phyloP scores from a whole-genome alignment of 2,329 filamentous ascomycete genomes.

The Dactylellina cionopaga region DNA sequence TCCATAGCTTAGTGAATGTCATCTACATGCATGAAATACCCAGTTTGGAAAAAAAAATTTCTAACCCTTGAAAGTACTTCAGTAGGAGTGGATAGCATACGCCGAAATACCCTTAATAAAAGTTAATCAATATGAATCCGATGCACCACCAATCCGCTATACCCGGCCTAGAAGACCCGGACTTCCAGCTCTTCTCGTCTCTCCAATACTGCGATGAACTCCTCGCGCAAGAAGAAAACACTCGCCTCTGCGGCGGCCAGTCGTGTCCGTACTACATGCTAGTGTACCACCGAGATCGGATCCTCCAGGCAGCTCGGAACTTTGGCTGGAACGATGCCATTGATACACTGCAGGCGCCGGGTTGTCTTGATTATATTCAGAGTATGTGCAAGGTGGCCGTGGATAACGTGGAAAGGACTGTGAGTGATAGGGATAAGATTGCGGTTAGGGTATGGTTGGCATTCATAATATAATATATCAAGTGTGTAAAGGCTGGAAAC shows the following conservation, averaged over 20 bases:
- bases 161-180: not conserved
- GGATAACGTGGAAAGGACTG: not conserved
- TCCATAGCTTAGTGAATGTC: not conserved
- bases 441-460: constrained; percentile 13
- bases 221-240: constrained; percentile 55
- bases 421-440: not conserved
- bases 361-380: constrained; percentile 60
- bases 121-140: not conserved
- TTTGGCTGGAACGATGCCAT: constrained; percentile 68
- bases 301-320: constrained; percentile 72
- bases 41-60: too few relatives aligned
- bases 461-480: not conserved
- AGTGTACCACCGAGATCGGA: constrained; percentile 78
- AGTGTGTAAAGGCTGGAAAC: too few relatives aligned
- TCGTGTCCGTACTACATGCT: constrained; percentile 80
- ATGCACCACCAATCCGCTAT: not conserved
- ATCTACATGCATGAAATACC: not conserved
- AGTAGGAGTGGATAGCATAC: too few relatives aligned
- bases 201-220: constrained; percentile 75
- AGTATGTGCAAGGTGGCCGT: constrained; percentile 10
- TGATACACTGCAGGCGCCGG: constrained; percentile 65
- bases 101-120: too few relatives aligned
- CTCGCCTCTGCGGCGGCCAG: constrained; percentile 54
- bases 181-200: constrained; percentile 74
- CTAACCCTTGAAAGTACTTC: too few relatives aligned